These are phyloP conservation scores for Trichosporon asahii DNA, from an alignment of 1,284 basidiomycete species.

Conservation along the genomic window DNA sequence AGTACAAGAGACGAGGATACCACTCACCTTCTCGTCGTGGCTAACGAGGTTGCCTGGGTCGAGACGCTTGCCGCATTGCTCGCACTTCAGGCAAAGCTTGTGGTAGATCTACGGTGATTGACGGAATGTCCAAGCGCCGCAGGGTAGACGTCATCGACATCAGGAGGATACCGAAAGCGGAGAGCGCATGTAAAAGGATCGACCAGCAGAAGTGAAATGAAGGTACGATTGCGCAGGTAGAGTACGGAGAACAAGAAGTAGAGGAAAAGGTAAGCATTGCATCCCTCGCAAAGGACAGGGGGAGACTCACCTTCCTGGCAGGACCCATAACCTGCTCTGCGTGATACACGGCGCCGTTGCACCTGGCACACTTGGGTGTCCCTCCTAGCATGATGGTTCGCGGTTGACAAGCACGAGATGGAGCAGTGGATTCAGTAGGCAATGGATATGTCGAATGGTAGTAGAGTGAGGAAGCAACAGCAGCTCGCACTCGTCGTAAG, in stretches of 20 bases:
- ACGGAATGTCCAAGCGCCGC: neutral
- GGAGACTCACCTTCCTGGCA: constrained; percentile 42
- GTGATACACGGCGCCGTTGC: constrained; percentile 49
- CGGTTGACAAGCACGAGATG: neutral
- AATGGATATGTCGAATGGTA: neutral
- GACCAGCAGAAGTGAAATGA: neutral
- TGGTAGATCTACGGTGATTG: constrained; percentile 49
- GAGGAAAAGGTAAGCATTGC: neutral
- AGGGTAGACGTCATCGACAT: neutral
- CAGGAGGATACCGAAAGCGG: neutral
- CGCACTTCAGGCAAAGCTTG: constrained; percentile 53
- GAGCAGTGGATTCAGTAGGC: neutral
- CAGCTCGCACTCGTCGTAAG: constrained; percentile 4
- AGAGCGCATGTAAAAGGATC: neutral
- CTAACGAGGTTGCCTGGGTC: constrained; percentile 50
- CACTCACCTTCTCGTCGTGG: constrained; percentile 46
- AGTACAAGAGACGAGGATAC: neutral
- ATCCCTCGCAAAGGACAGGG: neutral
- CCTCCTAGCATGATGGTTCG: constrained; percentile 31
- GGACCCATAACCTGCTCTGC: constrained; percentile 53
- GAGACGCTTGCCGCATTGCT: constrained; percentile 48
- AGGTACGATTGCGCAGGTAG: too few relatives aligned
- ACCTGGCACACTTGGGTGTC: constrained; percentile 47
- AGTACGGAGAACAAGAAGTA: neutral
- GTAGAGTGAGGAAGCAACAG: neutral